Percentiles rank a stretch among this genome's conserved stretches.
These are phyloP conservation scores for Geoglossum cookeanum DNA, from an alignment of 2,329 filamentous ascomycete genomes.

Conservation along the genomic window DNA sequence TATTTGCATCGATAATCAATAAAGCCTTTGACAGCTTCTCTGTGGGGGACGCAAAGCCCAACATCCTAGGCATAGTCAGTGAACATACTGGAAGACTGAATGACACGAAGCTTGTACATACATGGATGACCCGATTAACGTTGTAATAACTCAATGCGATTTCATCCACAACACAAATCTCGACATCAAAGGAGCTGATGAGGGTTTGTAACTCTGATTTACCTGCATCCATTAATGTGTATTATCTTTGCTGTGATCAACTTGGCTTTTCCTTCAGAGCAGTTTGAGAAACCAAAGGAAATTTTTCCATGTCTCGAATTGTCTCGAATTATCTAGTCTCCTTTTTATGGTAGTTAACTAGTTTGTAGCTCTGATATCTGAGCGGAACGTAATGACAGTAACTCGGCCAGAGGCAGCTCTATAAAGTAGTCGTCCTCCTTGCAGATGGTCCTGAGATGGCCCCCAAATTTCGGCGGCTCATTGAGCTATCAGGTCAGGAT, in stretches of 20 bases:
- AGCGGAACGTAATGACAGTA: no score
- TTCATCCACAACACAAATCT: background rate
- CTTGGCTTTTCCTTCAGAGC: background rate
- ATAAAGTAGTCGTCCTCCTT: no score
- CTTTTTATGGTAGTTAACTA: no score
- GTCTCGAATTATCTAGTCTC: no score
- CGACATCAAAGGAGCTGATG: background rate
- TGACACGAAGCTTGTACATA: background rate
- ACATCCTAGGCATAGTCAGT: background rate
- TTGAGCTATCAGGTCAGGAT: no score
- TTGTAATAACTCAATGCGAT: slow-evolving; percentile 2
- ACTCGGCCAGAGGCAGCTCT: no score
- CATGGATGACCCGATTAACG: background rate
- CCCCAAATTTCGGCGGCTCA: no score
- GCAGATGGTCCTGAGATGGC: no score
- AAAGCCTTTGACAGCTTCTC: background rate
- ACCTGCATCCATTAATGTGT: background rate
- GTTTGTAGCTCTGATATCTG: no score
- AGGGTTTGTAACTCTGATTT: background rate
- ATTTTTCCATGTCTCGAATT: no score
- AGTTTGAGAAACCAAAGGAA: no score
- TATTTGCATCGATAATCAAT: background rate
- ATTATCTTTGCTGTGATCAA: background rate
- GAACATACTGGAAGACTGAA: background rate
- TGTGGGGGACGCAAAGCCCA: background rate